These are phyloP conservation scores for Acrocalymma vagum DNA, from an alignment of 2,329 filamentous ascomycete species.

Conservation along the genomic window DNA sequence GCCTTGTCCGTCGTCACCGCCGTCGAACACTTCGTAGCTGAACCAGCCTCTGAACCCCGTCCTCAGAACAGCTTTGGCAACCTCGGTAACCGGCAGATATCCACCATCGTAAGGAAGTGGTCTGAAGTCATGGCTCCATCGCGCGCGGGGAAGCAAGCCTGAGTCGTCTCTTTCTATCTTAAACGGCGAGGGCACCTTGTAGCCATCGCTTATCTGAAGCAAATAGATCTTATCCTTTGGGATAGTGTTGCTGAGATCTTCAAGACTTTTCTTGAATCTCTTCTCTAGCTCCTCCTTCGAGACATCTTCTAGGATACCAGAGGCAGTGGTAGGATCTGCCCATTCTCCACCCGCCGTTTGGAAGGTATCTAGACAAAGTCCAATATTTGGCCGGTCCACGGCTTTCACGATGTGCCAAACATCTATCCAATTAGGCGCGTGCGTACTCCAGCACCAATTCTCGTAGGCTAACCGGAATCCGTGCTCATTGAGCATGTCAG, in stretches of 20 bases:
- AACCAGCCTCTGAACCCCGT: constrained; percentile 75
- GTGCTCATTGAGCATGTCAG: constrained; percentile 61
- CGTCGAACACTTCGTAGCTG: constrained; percentile 75
- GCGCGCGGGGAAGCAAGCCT: constrained; percentile 67
- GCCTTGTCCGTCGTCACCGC: constrained; percentile 62
- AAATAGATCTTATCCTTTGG: constrained; percentile 77
- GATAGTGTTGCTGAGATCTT: constrained; percentile 64
- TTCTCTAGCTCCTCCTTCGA: constrained; percentile 57
- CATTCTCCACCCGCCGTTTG: constrained; percentile 77
- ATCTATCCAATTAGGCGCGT: constrained; percentile 72
- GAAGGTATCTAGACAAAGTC: constrained; percentile 81
- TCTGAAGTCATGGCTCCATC: constrained; percentile 77
- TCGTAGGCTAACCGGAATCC: constrained; percentile 75
- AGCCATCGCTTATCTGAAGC: constrained; percentile 79
- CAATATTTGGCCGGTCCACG: constrained; percentile 72
- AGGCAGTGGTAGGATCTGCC: constrained; percentile 72
- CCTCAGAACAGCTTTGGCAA: constrained; percentile 70
- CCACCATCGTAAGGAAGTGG: constrained; percentile 75
- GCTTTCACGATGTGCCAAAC: constrained; percentile 73
- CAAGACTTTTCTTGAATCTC: constrained; percentile 63
- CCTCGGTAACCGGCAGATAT: constrained; percentile 73
- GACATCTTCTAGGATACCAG: constrained; percentile 64
- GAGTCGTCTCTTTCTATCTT: constrained; percentile 56
- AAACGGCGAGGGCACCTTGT: constrained; percentile 67
- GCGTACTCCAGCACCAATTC: constrained; percentile 84